Conservation (phyloP, 768 basidiomycete species). For the Rhizopogon sp. region DNA sequence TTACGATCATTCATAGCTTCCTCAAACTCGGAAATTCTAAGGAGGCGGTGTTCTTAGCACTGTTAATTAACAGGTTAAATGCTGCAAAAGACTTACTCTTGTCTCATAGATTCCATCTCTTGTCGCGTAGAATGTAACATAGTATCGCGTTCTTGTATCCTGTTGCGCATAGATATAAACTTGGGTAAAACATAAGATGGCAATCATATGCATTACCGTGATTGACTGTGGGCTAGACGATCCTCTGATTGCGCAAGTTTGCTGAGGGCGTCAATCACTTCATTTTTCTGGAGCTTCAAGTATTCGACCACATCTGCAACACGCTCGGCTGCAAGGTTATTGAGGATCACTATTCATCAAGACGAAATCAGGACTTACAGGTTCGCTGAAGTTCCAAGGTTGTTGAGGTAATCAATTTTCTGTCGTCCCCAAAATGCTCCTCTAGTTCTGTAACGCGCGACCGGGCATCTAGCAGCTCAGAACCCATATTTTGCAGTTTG, state of each 20-base stretch:
- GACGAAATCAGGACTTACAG: slow-evolving; percentile 9
- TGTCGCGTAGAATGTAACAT: slow-evolving; percentile 23
- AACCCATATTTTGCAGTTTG: slow-evolving; percentile 35
- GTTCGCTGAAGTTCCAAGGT: slow-evolving; percentile 20
- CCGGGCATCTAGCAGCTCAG: slow-evolving; percentile 39
- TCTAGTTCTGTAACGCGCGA: slow-evolving; percentile 35
- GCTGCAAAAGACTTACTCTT: slow-evolving; percentile 16
- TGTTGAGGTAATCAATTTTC: slow-evolving; percentile 14
- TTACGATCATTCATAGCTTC: slow-evolving; percentile 18
- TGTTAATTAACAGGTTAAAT: slow-evolving; percentile 12
- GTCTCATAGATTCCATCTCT: slow-evolving; percentile 25
- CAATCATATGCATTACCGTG: slow-evolving; percentile 10
- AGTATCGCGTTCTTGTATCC: slow-evolving; percentile 22
- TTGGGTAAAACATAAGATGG: slow-evolving; percentile 8
- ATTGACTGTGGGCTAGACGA: slow-evolving; percentile 16
- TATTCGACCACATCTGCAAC: slow-evolving; percentile 17
- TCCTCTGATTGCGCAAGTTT: slow-evolving; percentile 23
- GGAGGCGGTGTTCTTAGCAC: neutral
- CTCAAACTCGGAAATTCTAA: slow-evolving; percentile 19
- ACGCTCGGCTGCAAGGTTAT: slow-evolving; percentile 12
- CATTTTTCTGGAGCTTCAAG: slow-evolving; percentile 24
- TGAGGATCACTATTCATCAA: slow-evolving; percentile 11
- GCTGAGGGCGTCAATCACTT: slow-evolving; percentile 18
- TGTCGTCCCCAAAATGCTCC: slow-evolving; percentile 14
- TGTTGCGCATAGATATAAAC: neutral